These are phyloP conservation scores for Sarocladiaceae sp. DNA, from an alignment of 2,329 filamentous ascomycete genomes.

Conservation along the genomic window DNA sequence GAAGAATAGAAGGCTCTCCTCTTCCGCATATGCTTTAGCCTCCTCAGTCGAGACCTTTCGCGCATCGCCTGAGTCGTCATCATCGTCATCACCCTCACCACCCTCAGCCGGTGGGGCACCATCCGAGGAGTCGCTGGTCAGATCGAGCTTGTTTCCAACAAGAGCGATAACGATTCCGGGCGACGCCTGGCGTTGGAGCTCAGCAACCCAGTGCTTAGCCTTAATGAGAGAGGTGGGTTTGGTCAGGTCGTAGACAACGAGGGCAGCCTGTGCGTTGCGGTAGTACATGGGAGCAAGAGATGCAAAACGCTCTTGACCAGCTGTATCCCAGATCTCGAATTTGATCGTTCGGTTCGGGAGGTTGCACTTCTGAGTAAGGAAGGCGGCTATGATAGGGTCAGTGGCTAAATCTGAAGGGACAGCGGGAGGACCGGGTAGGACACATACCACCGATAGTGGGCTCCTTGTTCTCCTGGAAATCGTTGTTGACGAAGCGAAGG, in stretches of 20 bases:
- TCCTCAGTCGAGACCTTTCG: slow-evolving; percentile 87
- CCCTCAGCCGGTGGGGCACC: slow-evolving; percentile 35
- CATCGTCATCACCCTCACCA: slow-evolving; percentile 49
- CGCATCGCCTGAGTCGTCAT: slow-evolving; percentile 63
- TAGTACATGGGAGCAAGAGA: slow-evolving; percentile 99
- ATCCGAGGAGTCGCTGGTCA: slow-evolving; percentile 54
- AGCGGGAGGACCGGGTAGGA: slow-evolving; percentile 8
- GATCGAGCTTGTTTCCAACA: slow-evolving; percentile 93
- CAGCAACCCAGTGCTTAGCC: slow-evolving; percentile 97
- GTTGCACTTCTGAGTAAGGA: slow-evolving; percentile 97
- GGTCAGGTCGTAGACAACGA: slow-evolving; percentile 97
- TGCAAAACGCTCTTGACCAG: slow-evolving; percentile 94
- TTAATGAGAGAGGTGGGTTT: slow-evolving; percentile 93
- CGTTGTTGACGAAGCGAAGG: slow-evolving; percentile 97
- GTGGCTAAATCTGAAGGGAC: neutral
- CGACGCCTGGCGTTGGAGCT: slow-evolving; percentile 91
- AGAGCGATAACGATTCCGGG: slow-evolving; percentile 96
- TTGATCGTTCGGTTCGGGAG: slow-evolving; percentile 88
- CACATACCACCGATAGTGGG: slow-evolving; percentile 90
- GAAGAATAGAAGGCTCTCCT: slow-evolving; percentile 91
- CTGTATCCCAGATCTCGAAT: slow-evolving; percentile 97
- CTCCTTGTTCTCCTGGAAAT: slow-evolving; percentile 99
- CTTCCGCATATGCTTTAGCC: slow-evolving; percentile 87
- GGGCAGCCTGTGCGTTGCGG: slow-evolving; percentile 93
- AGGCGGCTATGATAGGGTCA: slow-evolving; percentile 61